Percentiles rank a stretch among this genome's conserved stretches.
phyloP scores from a whole-genome alignment of 495 filamentous ascomycete genomes.

The Cairneyella variabilis region DNA sequence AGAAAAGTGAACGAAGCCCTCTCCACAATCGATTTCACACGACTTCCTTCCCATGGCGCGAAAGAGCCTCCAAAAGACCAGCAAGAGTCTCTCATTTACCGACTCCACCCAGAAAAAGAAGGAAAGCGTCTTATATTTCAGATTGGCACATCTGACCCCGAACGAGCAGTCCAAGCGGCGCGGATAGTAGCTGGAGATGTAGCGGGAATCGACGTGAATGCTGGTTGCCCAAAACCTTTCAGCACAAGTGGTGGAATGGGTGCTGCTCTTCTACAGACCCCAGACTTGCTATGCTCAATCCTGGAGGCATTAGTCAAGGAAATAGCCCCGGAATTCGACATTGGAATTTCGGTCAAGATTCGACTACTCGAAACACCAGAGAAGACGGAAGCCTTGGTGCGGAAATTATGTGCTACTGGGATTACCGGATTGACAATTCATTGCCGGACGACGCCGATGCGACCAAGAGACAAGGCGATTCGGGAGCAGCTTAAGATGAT shows the following conservation, averaged over 20 bases:
- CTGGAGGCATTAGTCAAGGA: slow-evolving; percentile 75
- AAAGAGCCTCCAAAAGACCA: slow-evolving; percentile 37
- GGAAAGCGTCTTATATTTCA: slow-evolving; percentile 76
- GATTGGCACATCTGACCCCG: slow-evolving; percentile 78
- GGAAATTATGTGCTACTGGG: slow-evolving; percentile 71
- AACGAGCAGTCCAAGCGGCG: slow-evolving; percentile 77
- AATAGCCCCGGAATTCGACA: slow-evolving; percentile 68
- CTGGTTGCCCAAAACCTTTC: slow-evolving; percentile 96
- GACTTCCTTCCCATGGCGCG: slow-evolving; percentile 63
- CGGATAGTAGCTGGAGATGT: slow-evolving; percentile 81
- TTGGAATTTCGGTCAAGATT: slow-evolving; percentile 95
- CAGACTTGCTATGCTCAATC: slow-evolving; percentile 78
- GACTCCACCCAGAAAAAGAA: slow-evolving; percentile 74
- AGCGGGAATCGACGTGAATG: slow-evolving; percentile 92
- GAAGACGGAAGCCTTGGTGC: slow-evolving; percentile 69
- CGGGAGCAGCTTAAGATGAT: slow-evolving; percentile 83
- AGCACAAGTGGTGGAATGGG: slow-evolving; percentile 91
- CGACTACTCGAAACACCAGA: slow-evolving; percentile 74
- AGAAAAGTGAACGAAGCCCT: slow-evolving; percentile 71
- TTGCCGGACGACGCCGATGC: slow-evolving; percentile 94
- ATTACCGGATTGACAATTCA: slow-evolving; percentile 92
- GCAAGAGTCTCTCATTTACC: slow-evolving; percentile 75
- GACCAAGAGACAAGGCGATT: slow-evolving; percentile 81
- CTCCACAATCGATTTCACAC: slow-evolving; percentile 76
- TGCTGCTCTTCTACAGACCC: slow-evolving; percentile 77